Evolutionary conservation across 2,329 filamentous ascomycete genomes (phyloP).

Genomic region (Lasiodiplodia sp.): DNA sequence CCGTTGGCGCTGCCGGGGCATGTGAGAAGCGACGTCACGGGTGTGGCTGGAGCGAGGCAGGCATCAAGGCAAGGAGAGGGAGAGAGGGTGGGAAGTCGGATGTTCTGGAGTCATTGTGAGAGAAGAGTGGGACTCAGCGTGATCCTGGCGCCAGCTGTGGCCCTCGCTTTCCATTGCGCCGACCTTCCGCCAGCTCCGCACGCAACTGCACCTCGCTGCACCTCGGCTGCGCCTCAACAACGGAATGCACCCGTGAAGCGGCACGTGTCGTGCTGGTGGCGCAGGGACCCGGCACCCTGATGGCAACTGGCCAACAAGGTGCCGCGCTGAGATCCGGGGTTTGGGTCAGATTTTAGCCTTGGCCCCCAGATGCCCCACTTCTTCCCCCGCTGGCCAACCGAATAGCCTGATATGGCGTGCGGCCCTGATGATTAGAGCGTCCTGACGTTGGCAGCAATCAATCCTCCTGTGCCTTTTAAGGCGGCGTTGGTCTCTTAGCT

Average conservation of each 20-base stretch:
- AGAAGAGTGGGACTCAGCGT: constrained; percentile 5
- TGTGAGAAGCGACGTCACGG: constrained; percentile 3
- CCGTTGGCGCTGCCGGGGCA: neutral
- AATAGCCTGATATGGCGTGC: constrained; percentile 24
- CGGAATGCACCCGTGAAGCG: neutral
- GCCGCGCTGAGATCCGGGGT: neutral
- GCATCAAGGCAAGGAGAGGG: neutral
- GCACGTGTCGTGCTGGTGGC: neutral
- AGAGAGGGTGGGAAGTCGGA: neutral
- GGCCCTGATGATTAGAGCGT: neutral
- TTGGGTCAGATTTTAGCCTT: constrained; percentile 7
- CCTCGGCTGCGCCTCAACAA: constrained; percentile 12
- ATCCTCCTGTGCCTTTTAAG: neutral
- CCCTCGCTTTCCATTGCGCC: neutral
- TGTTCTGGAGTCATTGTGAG: neutral
- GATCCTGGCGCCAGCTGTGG: constrained; percentile 13
- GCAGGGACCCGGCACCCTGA: constrained; percentile 13
- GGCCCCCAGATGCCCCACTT: constrained; percentile 11
- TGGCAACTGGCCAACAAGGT: constrained; percentile 6
- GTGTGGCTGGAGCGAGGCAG: neutral
- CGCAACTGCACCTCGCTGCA: neutral
- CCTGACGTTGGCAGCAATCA: no score
- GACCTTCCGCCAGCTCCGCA: neutral
- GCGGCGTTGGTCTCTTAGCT: neutral
- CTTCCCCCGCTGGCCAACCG: neutral